phyloP scores from a whole-genome alignment of 495 filamentous ascomycete genomes.

The Pyrenopolyporus hunteri region DNA sequence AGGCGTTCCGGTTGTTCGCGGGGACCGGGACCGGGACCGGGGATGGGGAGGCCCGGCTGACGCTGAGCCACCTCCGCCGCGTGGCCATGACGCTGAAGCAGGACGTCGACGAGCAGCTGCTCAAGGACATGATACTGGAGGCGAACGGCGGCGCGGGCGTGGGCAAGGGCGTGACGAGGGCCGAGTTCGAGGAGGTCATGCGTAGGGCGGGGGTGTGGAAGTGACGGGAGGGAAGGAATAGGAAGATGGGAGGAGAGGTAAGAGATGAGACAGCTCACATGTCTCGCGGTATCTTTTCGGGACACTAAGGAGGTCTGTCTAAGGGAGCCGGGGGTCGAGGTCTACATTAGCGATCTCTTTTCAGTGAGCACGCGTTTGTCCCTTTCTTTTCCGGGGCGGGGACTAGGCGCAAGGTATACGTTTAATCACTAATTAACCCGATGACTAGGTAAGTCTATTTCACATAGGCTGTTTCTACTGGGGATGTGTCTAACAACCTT shows the following conservation, averaged over 20 bases:
- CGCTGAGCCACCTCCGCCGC: conserved; percentile 72
- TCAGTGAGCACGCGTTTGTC: too few species aligned
- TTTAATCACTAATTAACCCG: neutral
- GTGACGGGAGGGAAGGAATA: conserved; percentile 32
- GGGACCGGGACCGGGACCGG: conserved; percentile 43
- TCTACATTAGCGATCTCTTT: too few species aligned
- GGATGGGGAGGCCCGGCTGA: conserved; percentile 59
- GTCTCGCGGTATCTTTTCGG: neutral
- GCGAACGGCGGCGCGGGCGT: conserved; percentile 82
- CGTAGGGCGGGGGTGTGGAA: conserved; percentile 79
- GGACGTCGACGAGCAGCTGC: conserved; percentile 75
- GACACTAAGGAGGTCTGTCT: neutral
- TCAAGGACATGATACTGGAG: conserved; percentile 92
- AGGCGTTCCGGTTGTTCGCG: conserved; percentile 78
- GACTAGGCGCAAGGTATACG: neutral
- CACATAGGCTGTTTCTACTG: neutral
- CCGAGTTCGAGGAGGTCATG: conserved; percentile 88
- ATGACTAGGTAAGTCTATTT: neutral
- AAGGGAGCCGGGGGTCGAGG: too few species aligned
- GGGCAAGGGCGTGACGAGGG: conserved; percentile 70
- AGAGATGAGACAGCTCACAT: too few species aligned
- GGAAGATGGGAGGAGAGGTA: neutral
- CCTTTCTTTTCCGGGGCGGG: neutral
- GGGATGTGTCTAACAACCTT: too few species aligned
- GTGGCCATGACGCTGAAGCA: conserved; percentile 84